Conservation (phyloP, 768 basidiomycete genomes). For the Amanita phalloides region DNA sequence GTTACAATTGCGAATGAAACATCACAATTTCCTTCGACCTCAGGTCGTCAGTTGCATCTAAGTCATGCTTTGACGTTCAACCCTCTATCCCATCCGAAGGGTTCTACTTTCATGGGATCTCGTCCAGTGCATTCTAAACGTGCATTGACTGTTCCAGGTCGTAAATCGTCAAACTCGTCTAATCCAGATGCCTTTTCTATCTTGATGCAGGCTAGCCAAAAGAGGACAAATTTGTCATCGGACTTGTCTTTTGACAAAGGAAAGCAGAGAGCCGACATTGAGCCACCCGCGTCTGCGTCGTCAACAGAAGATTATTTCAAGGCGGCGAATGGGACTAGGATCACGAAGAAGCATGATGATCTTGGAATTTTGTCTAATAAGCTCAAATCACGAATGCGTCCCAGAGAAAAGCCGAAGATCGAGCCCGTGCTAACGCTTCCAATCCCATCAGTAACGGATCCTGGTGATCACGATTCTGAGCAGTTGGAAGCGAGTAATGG, state of each 20-base stretch:
- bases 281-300: background rate
- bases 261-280: background rate
- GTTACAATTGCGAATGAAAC: background rate
- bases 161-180: background rate
- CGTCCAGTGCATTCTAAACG: background rate
- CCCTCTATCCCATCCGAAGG: background rate
- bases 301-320: background rate
- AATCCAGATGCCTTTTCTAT: constrained; percentile 3
- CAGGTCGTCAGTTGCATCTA: background rate
- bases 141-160: background rate
- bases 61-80: background rate
- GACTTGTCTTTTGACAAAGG: background rate
- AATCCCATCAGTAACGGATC: background rate
- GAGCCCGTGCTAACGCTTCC: background rate
- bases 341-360: background rate
- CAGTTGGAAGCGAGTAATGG: background rate
- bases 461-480: background rate
- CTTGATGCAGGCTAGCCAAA: constrained; percentile 2
- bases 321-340: background rate
- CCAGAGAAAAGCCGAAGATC: constrained; percentile 5
- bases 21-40: background rate
- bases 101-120: background rate
- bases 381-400: constrained; percentile 4
- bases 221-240: background rate
- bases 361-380: background rate